Evolutionary conservation across 2,329 filamentous ascomycete genomes (phyloP), one percentile per base, ranked within the genome.

Genomic region (Parasarocladium wereldwijsianum): DNA sequence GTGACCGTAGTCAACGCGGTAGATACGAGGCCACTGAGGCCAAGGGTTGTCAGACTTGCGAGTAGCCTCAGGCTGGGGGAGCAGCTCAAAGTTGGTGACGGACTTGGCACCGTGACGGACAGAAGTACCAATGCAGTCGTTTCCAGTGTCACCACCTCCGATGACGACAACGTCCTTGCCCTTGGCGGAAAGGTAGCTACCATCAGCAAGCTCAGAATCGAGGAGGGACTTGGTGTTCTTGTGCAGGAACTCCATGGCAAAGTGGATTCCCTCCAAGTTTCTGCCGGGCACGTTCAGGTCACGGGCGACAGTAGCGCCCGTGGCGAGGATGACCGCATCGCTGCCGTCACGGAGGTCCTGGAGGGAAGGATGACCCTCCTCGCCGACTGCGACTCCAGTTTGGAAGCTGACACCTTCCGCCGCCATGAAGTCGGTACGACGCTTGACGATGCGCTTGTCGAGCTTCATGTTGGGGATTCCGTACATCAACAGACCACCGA

Each of bases 391-490:
- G 32, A 83, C 73, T 36, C 76, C 73, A 18, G 81, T 80, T 56
- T 82, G 74, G 60, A 93, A 93, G 30, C 68, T 66, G 48, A 94
- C 61, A 28, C 87, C 87, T 57, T 94, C 87, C 4, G 76, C 70
- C 32, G 80, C 82, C 82, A 94, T 87, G 57, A 96, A 85, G 56
- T 94, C 83, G 28, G 90, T 85, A 53, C 87, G 81, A 31, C 87
- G 81, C 66, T 94, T 87, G 36, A 96, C 87, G 39, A 94, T 76
- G 50, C 84, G 84, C 70, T 96, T 96, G 63, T 96, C 87, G 24
- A 96, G 79, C 66, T 96, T 96, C 87, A 96, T 96, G 66, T 96
- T 96, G 41, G 87, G 87, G 42, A 96, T 96, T 42, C 87, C 87
- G 50, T 96, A 94, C 87, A 94, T 94, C 46, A 96, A 71, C 32